phyloP scores from a whole-genome alignment of 257 asterid species.

The Salvia rosmarinus region DNA sequence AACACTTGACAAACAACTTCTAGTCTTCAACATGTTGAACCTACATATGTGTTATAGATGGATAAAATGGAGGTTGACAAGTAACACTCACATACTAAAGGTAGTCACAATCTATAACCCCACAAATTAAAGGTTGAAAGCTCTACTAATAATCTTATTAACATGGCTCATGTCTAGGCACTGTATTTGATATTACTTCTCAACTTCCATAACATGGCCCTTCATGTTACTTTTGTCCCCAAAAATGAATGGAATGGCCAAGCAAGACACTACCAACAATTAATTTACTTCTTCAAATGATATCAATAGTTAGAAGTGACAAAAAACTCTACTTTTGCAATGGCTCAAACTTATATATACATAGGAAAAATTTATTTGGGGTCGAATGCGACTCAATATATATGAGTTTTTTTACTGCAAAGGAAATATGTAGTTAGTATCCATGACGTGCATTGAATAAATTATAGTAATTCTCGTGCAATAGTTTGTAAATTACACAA shows the following conservation, averaged over 20 bases:
- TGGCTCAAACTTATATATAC: background rate
- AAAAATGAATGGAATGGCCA: background rate
- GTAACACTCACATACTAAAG: slow-evolving; percentile 5
- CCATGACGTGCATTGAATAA: too few relatives aligned
- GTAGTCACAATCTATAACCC: slow-evolving; percentile 28
- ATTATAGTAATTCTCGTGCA: too few relatives aligned
- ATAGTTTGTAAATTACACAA: too few relatives aligned
- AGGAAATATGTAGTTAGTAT: too few relatives aligned
- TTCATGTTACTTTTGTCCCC: slow-evolving; percentile 42
- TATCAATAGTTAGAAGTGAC: background rate
- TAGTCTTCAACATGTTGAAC: background rate
- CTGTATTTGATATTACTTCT: slow-evolving; percentile 34
- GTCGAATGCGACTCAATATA: background rate
- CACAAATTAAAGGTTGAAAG: slow-evolving; percentile 20
- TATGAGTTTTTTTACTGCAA: background rate
- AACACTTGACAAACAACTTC: background rate
- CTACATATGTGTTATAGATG: background rate
- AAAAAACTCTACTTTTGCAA: background rate
- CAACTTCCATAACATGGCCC: slow-evolving; percentile 42
- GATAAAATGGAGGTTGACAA: slow-evolving; percentile 17
- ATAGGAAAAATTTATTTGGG: too few relatives aligned
- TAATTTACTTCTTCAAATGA: slow-evolving; percentile 2
- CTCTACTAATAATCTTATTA: background rate
- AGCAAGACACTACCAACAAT: background rate
- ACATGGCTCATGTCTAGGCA: slow-evolving; percentile 19